These are phyloP conservation scores for Phytophthora citrophthora DNA, from an alignment of 352 stramenopile species.

Conservation along the genomic window DNA sequence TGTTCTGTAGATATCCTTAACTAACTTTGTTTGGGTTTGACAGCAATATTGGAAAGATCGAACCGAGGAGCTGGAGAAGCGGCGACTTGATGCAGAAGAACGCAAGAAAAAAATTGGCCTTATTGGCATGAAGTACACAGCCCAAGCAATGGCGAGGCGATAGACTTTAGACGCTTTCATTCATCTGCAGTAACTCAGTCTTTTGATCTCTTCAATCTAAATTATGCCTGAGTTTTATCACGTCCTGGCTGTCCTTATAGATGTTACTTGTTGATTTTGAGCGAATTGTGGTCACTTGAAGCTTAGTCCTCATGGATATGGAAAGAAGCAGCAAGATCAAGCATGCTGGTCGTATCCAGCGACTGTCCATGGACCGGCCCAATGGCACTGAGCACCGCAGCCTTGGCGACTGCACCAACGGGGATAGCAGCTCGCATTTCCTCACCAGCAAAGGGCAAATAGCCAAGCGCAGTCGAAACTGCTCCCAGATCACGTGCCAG, in stretches of 20 bases:
- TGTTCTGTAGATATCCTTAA: not conserved
- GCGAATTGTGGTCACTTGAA: not conserved
- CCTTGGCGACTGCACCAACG: conserved; percentile 75
- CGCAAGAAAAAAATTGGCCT: conserved; percentile 78
- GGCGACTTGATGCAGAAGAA: conserved; percentile 65
- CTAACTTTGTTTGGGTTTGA: not conserved
- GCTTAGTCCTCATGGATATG: conserved; percentile 66
- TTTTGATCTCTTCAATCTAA: conserved; percentile 6
- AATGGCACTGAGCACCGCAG: conserved; percentile 85
- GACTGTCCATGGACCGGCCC: conserved; percentile 58
- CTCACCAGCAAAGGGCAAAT: conserved; percentile 70
- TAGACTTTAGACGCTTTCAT: conserved; percentile 8
- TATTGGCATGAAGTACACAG: conserved; percentile 79
- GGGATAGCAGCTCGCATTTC: conserved; percentile 73
- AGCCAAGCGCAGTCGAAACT: conserved; percentile 59
- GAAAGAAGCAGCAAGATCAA: conserved; percentile 79
- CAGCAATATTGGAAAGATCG: conserved; percentile 81
- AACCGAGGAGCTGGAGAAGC: conserved; percentile 64
- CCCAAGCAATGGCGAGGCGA: conserved; percentile 49
- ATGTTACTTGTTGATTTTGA: not conserved
- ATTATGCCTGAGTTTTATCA: conserved; percentile 18
- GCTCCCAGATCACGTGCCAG: conserved; percentile 62
- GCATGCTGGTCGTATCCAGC: conserved; percentile 78
- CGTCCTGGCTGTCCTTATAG: not conserved
- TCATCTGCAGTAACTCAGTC: not conserved